A percentile compares a stretch with the other conserved stretches of the same genome.
phyloP scores from a whole-genome alignment of 1,139 yeast genomes.

The Lodderomyces theae region DNA sequence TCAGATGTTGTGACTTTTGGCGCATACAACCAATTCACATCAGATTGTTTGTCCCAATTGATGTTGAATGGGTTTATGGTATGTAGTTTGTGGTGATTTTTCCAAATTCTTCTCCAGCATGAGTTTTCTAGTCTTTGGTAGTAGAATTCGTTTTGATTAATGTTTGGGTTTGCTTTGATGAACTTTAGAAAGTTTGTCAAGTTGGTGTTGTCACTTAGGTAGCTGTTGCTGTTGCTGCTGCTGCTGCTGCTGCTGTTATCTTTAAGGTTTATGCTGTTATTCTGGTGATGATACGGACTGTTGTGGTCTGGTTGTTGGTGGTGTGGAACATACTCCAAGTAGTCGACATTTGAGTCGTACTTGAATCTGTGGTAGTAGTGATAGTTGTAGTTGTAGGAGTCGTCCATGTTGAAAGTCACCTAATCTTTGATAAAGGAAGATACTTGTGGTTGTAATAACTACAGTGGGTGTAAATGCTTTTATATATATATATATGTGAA shows the following conservation, averaged over 20 bases:
- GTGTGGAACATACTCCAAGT: conserved; percentile 20
- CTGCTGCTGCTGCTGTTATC: too few relatives aligned
- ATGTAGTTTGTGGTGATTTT: conserved; percentile 27
- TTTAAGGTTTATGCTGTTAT: background rate
- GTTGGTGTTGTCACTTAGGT: conserved; percentile 19
- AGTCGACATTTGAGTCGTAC: conserved; percentile 36
- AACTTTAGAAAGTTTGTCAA: conserved; percentile 25
- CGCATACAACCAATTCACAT: conserved; percentile 47
- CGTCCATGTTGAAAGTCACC: too few relatives aligned
- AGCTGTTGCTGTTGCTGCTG: too few relatives aligned
- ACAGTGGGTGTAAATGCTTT: too few relatives aligned
- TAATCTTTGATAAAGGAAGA: too few relatives aligned
- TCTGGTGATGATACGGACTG: too few relatives aligned
- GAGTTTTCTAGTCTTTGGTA: conserved; percentile 33
- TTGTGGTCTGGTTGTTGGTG: conserved; percentile 2
- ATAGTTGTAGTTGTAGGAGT: too few relatives aligned
- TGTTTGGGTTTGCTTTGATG: conserved; percentile 20
- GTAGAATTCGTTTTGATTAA: conserved; percentile 13
- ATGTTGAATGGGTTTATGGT: conserved; percentile 36
- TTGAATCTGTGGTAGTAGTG: too few relatives aligned
- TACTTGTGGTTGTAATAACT: too few relatives aligned
- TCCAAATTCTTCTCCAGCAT: conserved; percentile 43
- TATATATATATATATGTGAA: too few relatives aligned
- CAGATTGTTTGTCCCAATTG: conserved; percentile 46
- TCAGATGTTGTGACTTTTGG: conserved; percentile 32